Evolutionary conservation across 371 early-diverging fungal genomes (phyloP), one percentile per base, ranked within the genome.

Genomic region (Saksenaea vasiformis): DNA sequence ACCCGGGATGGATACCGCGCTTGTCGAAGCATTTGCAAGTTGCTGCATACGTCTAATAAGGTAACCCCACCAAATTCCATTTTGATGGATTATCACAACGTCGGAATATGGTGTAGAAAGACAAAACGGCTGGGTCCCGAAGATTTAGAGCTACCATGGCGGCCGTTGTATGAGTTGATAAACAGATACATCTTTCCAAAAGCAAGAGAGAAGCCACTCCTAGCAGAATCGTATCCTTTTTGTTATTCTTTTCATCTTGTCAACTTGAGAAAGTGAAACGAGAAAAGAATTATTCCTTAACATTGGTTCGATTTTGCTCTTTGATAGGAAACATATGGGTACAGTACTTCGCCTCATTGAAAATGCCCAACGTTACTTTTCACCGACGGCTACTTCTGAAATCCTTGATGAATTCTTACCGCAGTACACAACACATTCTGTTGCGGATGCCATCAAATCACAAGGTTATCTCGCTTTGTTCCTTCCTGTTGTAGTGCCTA

Each of bases 391-490:
- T 0, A 69, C 93, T 1, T 58, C 58, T 0, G 93, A 95, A 56
- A 89, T 95, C 13, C 72, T 95, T 22, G 82, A 86, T 17, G 89
- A 89, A 62, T 81, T 92, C 37, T 69, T 93, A 34, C 92, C 92
- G 1, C 72, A 77, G 34, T 82, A 89, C 61, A 83, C 84, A 54
- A 78, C 84, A 3, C 85, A 90, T 67, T 82, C 80, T 15, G 63
- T 78, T 7, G n/a, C 71, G 11, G 85, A 83, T 22, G 77, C 84
- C 5, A 70, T 85, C 31, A 79, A 75, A 59, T 79, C 83, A 14
- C 86, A 91, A 70, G 78, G 85, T 0, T 82, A 86, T 54, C 68
- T 90, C 22, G 69, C 76, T 26, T 73, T 87, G 56, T 72, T 95
- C 69, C 72, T 92, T 58, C 86, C 93, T 31, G 69, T 84, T 27